Base-by-base conservation (phyloP, 129 eudicot species). In the Flaveria linearis region DNA sequence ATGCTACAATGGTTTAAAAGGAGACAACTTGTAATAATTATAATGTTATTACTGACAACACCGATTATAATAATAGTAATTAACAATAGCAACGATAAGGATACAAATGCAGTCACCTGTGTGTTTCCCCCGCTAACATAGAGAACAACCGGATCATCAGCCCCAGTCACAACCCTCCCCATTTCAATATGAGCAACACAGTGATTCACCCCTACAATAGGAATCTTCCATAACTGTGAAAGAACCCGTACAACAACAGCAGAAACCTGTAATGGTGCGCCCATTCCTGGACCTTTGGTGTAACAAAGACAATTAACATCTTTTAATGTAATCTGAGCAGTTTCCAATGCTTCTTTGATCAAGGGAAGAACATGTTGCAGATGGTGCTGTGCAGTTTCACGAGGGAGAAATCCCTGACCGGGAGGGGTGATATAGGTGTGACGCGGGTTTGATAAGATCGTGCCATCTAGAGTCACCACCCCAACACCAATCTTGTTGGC, bases 221-320 rank as follows among this genome's bases (percentile, higher is more conserved):
- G 98, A 82, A 90, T 93, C 79, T 90, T 90, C 98, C 98, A 93
- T 7, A 93, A 86, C 82, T 88, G 95, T 16, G 98, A 90, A 49
- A 93, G 87, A 63, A 93, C 85, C 52, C 98, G 87, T 11, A 93
- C 87, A 68, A 93, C 96, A 71, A 88, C 76, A 22, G 98, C 98
- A 60, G 96, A 74, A 42, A 93, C 88, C 84, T 93, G 95, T 63
- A 87, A 81, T 0, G 98, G 98, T 5, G 89, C 98, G 15, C 98
- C 98, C 98, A 93, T 93, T 23, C 98, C 98, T 0, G 98, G 98
- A 57, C 98, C 98, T 82, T 90, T 93, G 39, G 98, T 93, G 85
- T 93, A 93, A 84, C 98, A 93, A 22, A 93, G 89, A 78, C 96
- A 93, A 36, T 88, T 87, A 63, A 93, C 81, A 18, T 88, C 96